Evolutionary conservation across 768 basidiomycete species (phyloP).

Genomic region (Rhizopogon vinicolor): DNA sequence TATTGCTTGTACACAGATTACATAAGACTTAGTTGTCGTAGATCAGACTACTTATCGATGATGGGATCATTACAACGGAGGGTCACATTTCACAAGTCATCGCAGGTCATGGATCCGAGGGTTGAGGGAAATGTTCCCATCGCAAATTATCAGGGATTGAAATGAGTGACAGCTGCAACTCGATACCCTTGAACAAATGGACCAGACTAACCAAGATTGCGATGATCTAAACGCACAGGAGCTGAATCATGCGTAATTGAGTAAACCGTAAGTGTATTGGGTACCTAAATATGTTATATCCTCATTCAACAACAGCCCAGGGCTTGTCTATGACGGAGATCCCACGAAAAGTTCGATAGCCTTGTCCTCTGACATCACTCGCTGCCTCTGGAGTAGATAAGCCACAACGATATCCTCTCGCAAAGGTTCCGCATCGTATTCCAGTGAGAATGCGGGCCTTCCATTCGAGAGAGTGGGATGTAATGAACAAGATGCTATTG

Average conservation of each 20-base stretch:
- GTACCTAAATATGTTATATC: neutral
- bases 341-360: conserved; percentile 23
- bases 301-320: neutral
- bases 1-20: no score
- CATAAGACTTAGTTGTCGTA: no score
- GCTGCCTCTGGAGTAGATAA: conserved; percentile 23
- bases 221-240: neutral
- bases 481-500: conserved; percentile 19
- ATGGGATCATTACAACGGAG: no score
- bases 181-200: no score
- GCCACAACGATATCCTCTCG: conserved; percentile 25
- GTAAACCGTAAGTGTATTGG: neutral
- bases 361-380: conserved; percentile 17
- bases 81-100: no score
- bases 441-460: conserved; percentile 18
- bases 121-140: no score
- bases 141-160: no score
- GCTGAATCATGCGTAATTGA: neutral
- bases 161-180: no score
- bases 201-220: no score
- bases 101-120: no score
- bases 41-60: no score
- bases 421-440: conserved; percentile 18
- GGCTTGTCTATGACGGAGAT: neutral
- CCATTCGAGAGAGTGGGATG: neutral